Evolutionary conservation across 2,329 filamentous ascomycete species (phyloP).

Genomic region (Dendryphion nanum): DNA sequence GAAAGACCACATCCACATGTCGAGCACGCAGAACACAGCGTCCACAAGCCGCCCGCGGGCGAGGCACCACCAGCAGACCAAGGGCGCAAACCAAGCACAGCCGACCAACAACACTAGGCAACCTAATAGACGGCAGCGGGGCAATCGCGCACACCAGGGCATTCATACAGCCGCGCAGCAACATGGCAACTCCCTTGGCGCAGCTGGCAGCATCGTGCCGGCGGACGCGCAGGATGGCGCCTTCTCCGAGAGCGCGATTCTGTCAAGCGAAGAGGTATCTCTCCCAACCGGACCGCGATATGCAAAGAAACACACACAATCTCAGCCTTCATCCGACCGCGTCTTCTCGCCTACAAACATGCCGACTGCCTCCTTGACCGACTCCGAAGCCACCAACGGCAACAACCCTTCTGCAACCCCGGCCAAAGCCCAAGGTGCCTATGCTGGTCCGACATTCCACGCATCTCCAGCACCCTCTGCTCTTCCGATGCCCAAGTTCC

Average conservation of each 20-base stretch:
- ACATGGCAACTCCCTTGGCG: too few species aligned
- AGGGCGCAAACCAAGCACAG: slow-evolving; percentile 27
- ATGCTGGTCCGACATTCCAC: slow-evolving; percentile 92
- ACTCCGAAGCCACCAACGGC: slow-evolving; percentile 21
- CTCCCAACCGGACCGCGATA: slow-evolving; percentile 20
- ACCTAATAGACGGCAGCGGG: slow-evolving; percentile 27
- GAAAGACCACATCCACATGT: slow-evolving; percentile 24
- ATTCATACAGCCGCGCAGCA: slow-evolving; percentile 6
- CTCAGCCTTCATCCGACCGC: slow-evolving; percentile 28
- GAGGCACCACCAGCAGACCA: slow-evolving; percentile 30
- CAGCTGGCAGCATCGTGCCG: neutral
- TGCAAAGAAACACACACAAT: slow-evolving; percentile 30
- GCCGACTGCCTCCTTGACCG: slow-evolving; percentile 22
- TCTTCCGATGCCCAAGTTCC: slow-evolving; percentile 86
- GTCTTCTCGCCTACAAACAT: slow-evolving; percentile 17
- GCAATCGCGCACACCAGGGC: slow-evolving; percentile 32
- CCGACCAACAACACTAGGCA: slow-evolving; percentile 25
- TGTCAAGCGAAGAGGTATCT: slow-evolving; percentile 30
- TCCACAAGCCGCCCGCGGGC: slow-evolving; percentile 34
- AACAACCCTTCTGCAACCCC: slow-evolving; percentile 27
- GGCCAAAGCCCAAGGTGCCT: slow-evolving; percentile 54
- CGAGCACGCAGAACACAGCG: slow-evolving; percentile 28
- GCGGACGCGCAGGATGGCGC: slow-evolving; percentile 19
- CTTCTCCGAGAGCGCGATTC: slow-evolving; percentile 22
- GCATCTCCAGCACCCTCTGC: slow-evolving; percentile 89